Percentiles rank a stretch among this genome's conserved stretches.
phyloP scores from a whole-genome alignment of 2,329 filamentous ascomycete genomes.

The Diplodia intermedia region DNA sequence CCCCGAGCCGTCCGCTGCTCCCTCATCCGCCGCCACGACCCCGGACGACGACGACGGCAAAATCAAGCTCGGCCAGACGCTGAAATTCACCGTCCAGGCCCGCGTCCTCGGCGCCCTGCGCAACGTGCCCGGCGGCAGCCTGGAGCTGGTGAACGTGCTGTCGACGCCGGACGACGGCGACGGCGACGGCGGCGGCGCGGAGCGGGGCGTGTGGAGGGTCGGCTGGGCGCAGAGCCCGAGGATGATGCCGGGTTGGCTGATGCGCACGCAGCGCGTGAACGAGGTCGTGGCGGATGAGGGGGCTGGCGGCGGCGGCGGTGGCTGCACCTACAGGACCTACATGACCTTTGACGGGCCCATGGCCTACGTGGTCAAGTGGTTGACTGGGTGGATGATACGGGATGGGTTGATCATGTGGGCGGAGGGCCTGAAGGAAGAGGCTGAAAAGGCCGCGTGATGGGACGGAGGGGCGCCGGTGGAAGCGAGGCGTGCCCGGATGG shows the following conservation, averaged over 20 bases:
- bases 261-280: slow-evolving; percentile 24
- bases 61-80: slow-evolving; percentile 3
- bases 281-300: slow-evolving; percentile 19
- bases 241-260: slow-evolving; percentile 23
- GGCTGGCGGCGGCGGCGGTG: background rate
- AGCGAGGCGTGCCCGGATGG: too few relatives aligned
- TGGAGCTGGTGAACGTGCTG: slow-evolving; percentile 20
- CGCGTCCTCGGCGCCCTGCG: slow-evolving; percentile 20
- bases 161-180: background rate
- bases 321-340: slow-evolving; percentile 27
- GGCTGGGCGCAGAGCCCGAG: slow-evolving; percentile 8
- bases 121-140: slow-evolving; percentile 26
- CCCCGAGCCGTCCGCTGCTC: background rate
- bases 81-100: slow-evolving; percentile 20
- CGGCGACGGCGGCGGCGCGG: background rate
- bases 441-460: slow-evolving; percentile 11
- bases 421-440: slow-evolving; percentile 26
- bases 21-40: background rate
- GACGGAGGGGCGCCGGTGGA: slow-evolving; percentile 11
- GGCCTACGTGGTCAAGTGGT: slow-evolving; percentile 23
- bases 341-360: slow-evolving; percentile 29
- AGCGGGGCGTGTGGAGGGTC: slow-evolving; percentile 20
- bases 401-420: slow-evolving; percentile 27
- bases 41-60: background rate
- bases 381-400: slow-evolving; percentile 31